These are phyloP conservation scores for Elongisporangium undulatum DNA, from an alignment of 352 stramenopile genomes.

Conservation along the genomic window DNA sequence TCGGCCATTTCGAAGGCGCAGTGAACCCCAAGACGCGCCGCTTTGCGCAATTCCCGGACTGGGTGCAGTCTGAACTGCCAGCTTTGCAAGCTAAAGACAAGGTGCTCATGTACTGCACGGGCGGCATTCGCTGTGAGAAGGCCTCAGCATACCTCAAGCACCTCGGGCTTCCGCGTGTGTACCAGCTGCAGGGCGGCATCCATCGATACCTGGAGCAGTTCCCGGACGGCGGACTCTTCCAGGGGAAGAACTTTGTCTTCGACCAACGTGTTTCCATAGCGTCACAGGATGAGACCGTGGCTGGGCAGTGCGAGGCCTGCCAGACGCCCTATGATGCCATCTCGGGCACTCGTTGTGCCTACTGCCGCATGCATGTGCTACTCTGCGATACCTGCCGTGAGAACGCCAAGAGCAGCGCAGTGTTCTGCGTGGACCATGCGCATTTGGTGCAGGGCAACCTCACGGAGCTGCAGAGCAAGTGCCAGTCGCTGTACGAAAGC, in stretches of 20 bases:
- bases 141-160: slow-evolving; percentile 73
- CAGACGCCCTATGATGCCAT: slow-evolving; percentile 55
- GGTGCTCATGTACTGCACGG: slow-evolving; percentile 87
- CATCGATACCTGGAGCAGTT: slow-evolving; percentile 82
- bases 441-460: slow-evolving; percentile 38
- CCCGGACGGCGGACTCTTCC: slow-evolving; percentile 59
- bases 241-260: slow-evolving; percentile 87
- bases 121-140: slow-evolving; percentile 83
- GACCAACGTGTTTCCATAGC: slow-evolving; percentile 74
- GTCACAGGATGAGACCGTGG: slow-evolving; percentile 44
- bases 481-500: slow-evolving; percentile 21
- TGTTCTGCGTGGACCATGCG: slow-evolving; percentile 61
- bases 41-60: slow-evolving; percentile 77
- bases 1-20: slow-evolving; percentile 70
- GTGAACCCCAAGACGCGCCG: slow-evolving; percentile 78
- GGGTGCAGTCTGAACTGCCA: slow-evolving; percentile 49
- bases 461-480: slow-evolving; percentile 28
- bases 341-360: slow-evolving; percentile 55
- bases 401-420: slow-evolving; percentile 16
- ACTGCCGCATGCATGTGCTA: slow-evolving; percentile 79
- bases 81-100: slow-evolving; percentile 58
- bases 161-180: slow-evolving; percentile 64
- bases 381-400: slow-evolving; percentile 52
- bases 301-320: slow-evolving; percentile 62
- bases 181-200: slow-evolving; percentile 77